These are phyloP conservation scores for Papiliotrema laurentii DNA, from an alignment of 1,284 basidiomycete genomes.

Conservation along the genomic window DNA sequence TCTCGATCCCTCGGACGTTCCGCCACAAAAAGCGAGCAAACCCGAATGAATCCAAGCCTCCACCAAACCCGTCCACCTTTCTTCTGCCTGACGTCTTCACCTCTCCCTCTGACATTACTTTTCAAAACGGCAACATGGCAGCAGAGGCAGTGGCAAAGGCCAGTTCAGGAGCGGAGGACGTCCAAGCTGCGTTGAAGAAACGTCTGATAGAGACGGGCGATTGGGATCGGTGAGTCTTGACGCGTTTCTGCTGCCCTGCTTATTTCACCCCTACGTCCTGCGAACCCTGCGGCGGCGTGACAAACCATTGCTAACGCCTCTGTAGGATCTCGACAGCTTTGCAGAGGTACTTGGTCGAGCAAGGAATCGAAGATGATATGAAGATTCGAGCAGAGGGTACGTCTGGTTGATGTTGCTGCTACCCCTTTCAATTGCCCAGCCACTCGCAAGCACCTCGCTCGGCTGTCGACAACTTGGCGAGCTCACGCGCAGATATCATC, in stretches of 20 bases:
- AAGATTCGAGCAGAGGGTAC: conserved; percentile 44
- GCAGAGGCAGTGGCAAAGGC: too few relatives aligned
- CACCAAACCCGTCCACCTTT: background rate
- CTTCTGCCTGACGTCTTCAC: too few relatives aligned
- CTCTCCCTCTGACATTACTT: too few relatives aligned
- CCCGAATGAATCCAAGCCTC: too few relatives aligned
- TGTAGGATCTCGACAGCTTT: conserved; percentile 34
- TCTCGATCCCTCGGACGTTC: too few relatives aligned
- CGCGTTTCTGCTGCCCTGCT: background rate
- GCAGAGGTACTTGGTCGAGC: conserved; percentile 28
- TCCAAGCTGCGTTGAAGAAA: conserved; percentile 34
- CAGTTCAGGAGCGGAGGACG: conserved; percentile 23
- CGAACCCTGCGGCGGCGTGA: background rate
- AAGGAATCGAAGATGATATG: conserved; percentile 41
- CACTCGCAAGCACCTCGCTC: too few relatives aligned
- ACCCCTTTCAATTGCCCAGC: too few relatives aligned
- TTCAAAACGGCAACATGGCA: too few relatives aligned
- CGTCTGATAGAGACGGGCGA: conserved; percentile 42
- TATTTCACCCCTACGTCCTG: background rate
- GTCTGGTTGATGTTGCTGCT: conserved; percentile 2
- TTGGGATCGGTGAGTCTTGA: conserved; percentile 39
- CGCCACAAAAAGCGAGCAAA: too few relatives aligned
- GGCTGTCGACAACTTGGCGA: conserved; percentile 47
- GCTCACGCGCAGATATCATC: background rate
- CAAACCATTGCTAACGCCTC: background rate